phyloP scores from a whole-genome alignment of 108 stramenopile genomes.

The Schizochytrium sp. region DNA sequence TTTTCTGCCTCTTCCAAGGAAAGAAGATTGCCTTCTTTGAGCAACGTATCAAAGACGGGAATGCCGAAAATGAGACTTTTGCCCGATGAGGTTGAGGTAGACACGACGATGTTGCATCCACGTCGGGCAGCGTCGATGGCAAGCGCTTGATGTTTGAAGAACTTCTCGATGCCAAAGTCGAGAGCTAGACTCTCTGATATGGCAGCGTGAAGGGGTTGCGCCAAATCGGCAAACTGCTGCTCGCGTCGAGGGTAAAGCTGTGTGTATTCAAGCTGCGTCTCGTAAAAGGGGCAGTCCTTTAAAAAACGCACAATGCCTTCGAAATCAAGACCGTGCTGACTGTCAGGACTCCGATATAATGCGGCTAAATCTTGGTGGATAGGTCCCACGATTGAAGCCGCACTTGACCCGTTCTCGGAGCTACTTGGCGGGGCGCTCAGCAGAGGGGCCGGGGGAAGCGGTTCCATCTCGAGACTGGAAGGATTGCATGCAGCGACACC shows the following conservation, averaged over 20 bases:
- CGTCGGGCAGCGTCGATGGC: constrained; percentile 63
- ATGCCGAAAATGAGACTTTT: constrained; percentile 72
- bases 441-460: neutral
- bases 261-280: neutral
- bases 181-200: neutral
- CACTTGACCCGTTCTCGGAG: neutral
- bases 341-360: neutral
- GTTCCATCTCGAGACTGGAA: neutral
- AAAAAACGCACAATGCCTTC: neutral
- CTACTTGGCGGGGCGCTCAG: neutral
- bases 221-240: neutral
- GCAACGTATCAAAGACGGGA: constrained; percentile 61
- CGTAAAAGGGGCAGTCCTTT: neutral
- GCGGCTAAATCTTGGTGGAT: neutral
- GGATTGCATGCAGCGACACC: neutral
- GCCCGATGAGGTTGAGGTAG: constrained; percentile 76
- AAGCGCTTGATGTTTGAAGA: constrained; percentile 70
- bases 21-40: constrained; percentile 19
- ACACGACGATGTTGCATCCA: constrained; percentile 60
- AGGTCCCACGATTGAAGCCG: neutral
- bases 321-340: neutral
- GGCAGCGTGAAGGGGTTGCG: neutral
- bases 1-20: too few species aligned
- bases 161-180: neutral
- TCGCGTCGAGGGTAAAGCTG: neutral